A percentile compares a stretch with the other conserved stretches of the same genome.
Evolutionary conservation across 169 alveolate genomes (phyloP).

Genomic region (Cyclospora cayetanensis): DNA sequence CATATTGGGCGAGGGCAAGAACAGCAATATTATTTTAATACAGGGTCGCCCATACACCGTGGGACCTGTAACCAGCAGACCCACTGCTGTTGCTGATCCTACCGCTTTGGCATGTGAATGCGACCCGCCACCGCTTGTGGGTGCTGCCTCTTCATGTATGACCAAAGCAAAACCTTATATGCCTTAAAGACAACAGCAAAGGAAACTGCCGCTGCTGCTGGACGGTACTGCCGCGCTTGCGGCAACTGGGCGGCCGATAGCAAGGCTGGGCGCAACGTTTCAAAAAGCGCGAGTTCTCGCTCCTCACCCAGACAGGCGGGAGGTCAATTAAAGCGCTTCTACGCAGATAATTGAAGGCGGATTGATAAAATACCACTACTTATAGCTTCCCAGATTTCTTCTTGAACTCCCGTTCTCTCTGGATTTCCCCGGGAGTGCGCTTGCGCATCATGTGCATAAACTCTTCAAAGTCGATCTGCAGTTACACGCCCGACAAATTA

Average conservation of each 20-base stretch:
- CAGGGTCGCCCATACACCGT: too few species aligned
- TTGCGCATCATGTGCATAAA: constrained; percentile 74
- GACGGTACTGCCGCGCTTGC: neutral
- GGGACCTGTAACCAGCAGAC: too few species aligned
- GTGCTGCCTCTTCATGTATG: too few species aligned
- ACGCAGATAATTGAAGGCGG: neutral
- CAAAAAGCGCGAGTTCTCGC: neutral
- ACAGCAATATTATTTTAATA: too few species aligned
- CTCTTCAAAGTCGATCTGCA: constrained; percentile 74
- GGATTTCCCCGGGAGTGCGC: constrained; percentile 40
- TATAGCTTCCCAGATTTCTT: neutral
- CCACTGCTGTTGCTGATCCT: too few species aligned
- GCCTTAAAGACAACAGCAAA: neutral
- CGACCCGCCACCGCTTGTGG: too few species aligned
- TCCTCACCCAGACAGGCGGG: neutral
- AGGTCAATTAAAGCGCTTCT: neutral
- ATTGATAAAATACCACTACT: neutral
- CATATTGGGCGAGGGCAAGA: too few species aligned
- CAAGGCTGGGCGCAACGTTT: neutral
- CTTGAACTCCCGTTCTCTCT: neutral
- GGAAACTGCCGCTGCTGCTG: constrained; percentile 11
- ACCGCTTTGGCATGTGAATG: too few species aligned
- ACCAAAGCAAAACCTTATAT: neutral
- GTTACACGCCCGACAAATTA: neutral
- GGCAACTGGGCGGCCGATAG: neutral